Evolutionary conservation across 148 eudicot species (phyloP).

Genomic region (Camellia lanceoleosa): DNA sequence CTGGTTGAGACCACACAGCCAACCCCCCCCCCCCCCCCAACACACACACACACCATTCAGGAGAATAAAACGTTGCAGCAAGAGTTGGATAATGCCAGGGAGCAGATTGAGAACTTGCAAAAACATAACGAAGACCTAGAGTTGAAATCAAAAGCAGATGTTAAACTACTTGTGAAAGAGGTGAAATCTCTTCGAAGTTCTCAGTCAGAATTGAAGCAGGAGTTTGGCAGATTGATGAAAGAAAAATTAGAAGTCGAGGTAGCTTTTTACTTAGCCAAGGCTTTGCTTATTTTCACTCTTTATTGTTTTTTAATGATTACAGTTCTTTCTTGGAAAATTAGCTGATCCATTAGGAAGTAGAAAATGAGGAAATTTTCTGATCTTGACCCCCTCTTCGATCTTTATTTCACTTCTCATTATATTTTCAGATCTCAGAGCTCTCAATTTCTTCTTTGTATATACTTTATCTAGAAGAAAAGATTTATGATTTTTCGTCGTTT

Average conservation of each 20-base stretch:
- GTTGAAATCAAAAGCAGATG: conserved; percentile 67
- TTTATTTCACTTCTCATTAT: neutral
- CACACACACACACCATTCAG: conserved; percentile 35
- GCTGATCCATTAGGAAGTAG: neutral
- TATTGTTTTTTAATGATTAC: neutral
- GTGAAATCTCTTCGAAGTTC: conserved; percentile 71
- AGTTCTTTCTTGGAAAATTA: neutral
- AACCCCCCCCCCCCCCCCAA: too few species aligned
- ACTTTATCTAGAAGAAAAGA: conserved; percentile 5
- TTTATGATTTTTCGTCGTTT: neutral
- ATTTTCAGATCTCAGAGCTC: neutral
- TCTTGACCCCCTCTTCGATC: neutral
- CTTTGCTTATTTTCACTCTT: neutral
- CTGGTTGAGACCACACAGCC: too few species aligned
- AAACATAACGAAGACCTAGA: conserved; percentile 66
- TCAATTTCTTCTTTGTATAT: conserved; percentile 10
- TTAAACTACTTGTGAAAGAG: conserved; percentile 78
- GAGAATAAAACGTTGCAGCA: conserved; percentile 59
- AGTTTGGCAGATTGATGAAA: conserved; percentile 53
- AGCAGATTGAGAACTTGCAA: conserved; percentile 47
- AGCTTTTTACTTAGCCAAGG: conserved; percentile 12
- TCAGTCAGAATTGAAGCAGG: conserved; percentile 74
- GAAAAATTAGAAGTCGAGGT: conserved; percentile 75
- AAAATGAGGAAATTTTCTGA: neutral
- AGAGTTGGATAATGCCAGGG: conserved; percentile 54